Evolutionary conservation across 495 filamentous ascomycete genomes (phyloP).

Genomic region (Neurospora sublineolata): DNA sequence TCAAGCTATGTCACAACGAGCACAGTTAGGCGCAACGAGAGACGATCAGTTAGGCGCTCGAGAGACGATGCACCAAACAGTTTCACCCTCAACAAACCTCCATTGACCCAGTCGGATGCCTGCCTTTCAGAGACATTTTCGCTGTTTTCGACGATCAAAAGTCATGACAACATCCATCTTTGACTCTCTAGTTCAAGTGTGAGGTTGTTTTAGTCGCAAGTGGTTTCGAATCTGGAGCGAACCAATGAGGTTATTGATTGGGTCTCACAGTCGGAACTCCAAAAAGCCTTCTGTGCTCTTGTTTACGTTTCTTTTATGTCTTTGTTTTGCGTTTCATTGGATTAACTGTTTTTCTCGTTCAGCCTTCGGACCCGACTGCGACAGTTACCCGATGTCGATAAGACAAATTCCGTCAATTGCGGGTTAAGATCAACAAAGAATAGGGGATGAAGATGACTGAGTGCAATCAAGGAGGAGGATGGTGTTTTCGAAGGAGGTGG

Average conservation of each 20-base stretch:
- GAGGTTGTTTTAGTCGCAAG: background rate
- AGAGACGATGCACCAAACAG: background rate
- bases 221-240: background rate
- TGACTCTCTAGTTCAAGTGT: background rate
- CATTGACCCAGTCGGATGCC: background rate
- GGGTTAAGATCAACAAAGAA: background rate
- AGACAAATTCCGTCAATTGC: background rate
- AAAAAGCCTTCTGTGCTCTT: background rate
- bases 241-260: background rate
- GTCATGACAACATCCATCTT: background rate
- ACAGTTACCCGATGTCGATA: background rate
- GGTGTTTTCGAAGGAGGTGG: background rate
- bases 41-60: background rate
- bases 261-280: background rate
- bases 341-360: background rate
- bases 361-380: background rate
- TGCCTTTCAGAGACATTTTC: background rate
- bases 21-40: background rate
- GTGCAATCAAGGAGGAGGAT: background rate
- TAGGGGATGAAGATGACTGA: background rate
- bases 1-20: background rate
- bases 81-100: background rate
- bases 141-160: background rate
- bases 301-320: background rate
- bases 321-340: background rate